Evolutionary conservation across 2,329 filamentous ascomycete species (phyloP).

Genomic region (Samsoniella hepiali): DNA sequence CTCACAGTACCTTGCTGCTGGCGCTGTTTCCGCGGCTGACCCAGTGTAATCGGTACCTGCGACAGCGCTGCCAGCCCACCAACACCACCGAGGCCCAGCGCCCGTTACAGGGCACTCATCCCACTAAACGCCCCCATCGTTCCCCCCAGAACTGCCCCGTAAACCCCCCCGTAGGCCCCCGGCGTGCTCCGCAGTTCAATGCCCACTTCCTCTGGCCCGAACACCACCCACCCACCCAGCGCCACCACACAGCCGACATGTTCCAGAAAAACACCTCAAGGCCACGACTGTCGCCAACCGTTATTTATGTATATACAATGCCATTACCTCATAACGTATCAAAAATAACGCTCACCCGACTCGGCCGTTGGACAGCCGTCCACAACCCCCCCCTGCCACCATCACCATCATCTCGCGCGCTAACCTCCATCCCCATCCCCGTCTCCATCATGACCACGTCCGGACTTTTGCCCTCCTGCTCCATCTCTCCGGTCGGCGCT

Average conservation of each 20-base stretch:
- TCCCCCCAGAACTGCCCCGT: background rate
- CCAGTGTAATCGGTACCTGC: background rate
- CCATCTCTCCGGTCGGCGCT: background rate
- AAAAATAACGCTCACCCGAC: background rate
- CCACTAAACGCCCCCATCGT: background rate
- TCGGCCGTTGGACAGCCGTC: background rate
- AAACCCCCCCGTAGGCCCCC: conserved; percentile 10
- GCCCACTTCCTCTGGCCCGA: conserved; percentile 19
- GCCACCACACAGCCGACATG: background rate
- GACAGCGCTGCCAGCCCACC: background rate
- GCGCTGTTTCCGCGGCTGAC: background rate
- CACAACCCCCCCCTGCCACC: background rate
- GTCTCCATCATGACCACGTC: background rate
- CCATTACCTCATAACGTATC: background rate
- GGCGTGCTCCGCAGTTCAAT: conserved; percentile 16
- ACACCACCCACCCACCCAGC: background rate
- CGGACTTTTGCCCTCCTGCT: background rate
- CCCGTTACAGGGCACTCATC: background rate
- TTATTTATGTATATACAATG: background rate
- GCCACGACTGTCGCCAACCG: background rate
- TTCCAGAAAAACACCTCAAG: background rate
- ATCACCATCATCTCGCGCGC: background rate
- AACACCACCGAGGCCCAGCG: background rate
- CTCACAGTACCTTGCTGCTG: background rate
- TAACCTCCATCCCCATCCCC: background rate